phyloP scores from a whole-genome alignment of 176 grass and related monocot species.

The Pontederia crassipes region DNA sequence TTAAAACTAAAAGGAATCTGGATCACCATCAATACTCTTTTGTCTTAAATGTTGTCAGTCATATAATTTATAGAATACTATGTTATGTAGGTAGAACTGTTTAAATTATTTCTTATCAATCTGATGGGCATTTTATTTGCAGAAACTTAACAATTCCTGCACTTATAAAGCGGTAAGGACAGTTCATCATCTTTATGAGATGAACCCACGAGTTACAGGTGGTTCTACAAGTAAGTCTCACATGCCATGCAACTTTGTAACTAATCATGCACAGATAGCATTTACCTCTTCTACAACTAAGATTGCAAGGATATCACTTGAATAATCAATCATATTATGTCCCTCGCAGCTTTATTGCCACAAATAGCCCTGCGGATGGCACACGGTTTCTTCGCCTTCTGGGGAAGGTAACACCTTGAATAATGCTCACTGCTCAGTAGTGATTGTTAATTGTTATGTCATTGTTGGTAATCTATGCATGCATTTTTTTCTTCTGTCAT shows the following conservation, averaged over 20 bases:
- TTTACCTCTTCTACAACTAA: background rate
- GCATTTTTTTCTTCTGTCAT: background rate
- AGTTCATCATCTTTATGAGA: constrained; percentile 91
- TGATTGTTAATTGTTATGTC: background rate
- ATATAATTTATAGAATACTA: background rate
- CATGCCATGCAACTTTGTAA: background rate
- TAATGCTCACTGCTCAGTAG: background rate
- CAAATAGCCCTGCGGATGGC: constrained; percentile 68
- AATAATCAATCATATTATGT: background rate
- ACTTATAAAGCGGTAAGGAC: constrained; percentile 87
- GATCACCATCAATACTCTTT: no score
- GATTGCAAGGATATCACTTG: background rate
- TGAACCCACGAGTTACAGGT: constrained; percentile 91
- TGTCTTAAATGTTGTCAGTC: background rate
- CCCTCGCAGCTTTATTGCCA: constrained; percentile 45
- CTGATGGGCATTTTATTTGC: constrained; percentile 4
- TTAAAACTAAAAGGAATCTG: no score
- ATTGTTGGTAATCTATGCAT: background rate
- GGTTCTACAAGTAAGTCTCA: constrained; percentile 69
- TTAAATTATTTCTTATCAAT: background rate
- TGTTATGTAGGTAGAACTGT: no score
- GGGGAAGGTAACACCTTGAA: constrained; percentile 37
- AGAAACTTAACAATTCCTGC: constrained; percentile 88
- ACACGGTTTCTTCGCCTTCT: constrained; percentile 72
- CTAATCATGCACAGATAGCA: background rate